These are phyloP conservation scores for Chaetomiaceae sp. DNA, from an alignment of 2,329 filamentous ascomycete species.

Conservation along the genomic window DNA sequence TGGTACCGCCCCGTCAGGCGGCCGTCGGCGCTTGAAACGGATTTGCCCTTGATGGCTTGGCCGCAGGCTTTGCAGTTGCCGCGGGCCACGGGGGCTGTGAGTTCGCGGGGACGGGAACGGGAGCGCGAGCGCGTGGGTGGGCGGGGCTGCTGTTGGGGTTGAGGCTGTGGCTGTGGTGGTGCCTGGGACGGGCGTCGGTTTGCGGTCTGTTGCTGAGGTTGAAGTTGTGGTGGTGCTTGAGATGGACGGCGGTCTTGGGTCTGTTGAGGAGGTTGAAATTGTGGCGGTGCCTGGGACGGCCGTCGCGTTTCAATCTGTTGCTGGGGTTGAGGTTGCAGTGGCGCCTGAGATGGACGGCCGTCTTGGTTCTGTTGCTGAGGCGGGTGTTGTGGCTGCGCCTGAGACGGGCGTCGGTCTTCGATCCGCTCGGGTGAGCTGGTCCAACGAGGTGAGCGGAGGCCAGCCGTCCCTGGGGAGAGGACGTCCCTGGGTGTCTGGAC, in stretches of 20 bases:
- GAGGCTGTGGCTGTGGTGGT: background rate
- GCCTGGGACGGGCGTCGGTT: no score
- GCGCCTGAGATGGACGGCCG: background rate
- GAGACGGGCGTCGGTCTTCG: no score
- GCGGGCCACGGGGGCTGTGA: conserved; percentile 39
- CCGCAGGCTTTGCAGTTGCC: conserved; percentile 82
- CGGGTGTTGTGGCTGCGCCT: background rate
- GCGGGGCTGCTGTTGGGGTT: background rate
- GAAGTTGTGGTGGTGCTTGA: background rate
- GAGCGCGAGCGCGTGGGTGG: conserved; percentile 8
- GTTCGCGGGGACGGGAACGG: conserved; percentile 6
- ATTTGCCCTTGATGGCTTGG: conserved; percentile 78
- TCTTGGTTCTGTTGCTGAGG: background rate
- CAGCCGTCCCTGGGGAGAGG: conserved; percentile 14
- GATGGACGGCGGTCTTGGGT: background rate
- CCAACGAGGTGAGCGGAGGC: conserved; percentile 18
- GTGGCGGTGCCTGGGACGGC: background rate
- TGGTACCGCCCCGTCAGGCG: conserved; percentile 90
- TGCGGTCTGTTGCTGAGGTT: no score
- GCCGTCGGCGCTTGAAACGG: conserved; percentile 88
- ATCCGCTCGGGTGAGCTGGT: conserved; percentile 14
- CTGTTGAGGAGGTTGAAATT: background rate
- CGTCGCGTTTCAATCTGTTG: background rate
- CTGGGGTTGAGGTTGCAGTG: background rate
- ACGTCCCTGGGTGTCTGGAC: background rate